Evolutionary conservation across 345 rosid genomes (phyloP).

Genomic region (Isatis tinctoria): DNA sequence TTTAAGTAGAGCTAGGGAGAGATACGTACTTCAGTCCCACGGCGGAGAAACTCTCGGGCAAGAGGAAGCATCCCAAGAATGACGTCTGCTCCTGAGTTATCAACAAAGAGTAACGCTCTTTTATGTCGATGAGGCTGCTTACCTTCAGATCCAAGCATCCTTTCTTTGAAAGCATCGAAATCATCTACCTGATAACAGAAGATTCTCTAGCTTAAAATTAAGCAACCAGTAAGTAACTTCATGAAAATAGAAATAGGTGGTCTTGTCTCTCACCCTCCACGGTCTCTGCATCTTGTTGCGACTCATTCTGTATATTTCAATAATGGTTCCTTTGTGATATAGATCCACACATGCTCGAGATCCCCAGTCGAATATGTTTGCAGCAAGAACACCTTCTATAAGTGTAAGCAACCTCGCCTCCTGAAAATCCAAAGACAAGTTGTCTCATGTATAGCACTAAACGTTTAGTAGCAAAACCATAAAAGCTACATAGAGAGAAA

Average conservation of each 20-base stretch:
- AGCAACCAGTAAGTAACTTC: neutral
- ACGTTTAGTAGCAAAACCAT: neutral
- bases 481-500: neutral
- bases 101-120: slow-evolving; percentile 95
- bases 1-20: neutral
- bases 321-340: slow-evolving; percentile 95
- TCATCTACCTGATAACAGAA: slow-evolving; percentile 71
- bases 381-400: slow-evolving; percentile 96
- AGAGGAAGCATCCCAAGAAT: slow-evolving; percentile 97
- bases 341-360: slow-evolving; percentile 98
- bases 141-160: slow-evolving; percentile 70
- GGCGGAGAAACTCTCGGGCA: slow-evolving; percentile 90
- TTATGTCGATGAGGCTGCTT: slow-evolving; percentile 71
- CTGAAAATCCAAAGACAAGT: slow-evolving; percentile 38
- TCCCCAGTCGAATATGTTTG: slow-evolving; percentile 99
- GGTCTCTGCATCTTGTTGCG: slow-evolving; percentile 99
- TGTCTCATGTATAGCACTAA: neutral
- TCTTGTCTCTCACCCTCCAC: slow-evolving; percentile 65
- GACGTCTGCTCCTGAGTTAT: slow-evolving; percentile 94
- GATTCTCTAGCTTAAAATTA: neutral
- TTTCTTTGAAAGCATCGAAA: slow-evolving; percentile 82
- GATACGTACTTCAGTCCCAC: slow-evolving; percentile 81
- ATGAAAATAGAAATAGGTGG: neutral
- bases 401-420: slow-evolving; percentile 85
- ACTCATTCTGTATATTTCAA: slow-evolving; percentile 98